Evolutionary conservation across 1,284 basidiomycete genomes (phyloP).

Genomic region (Sanghuangporus weigelae): DNA sequence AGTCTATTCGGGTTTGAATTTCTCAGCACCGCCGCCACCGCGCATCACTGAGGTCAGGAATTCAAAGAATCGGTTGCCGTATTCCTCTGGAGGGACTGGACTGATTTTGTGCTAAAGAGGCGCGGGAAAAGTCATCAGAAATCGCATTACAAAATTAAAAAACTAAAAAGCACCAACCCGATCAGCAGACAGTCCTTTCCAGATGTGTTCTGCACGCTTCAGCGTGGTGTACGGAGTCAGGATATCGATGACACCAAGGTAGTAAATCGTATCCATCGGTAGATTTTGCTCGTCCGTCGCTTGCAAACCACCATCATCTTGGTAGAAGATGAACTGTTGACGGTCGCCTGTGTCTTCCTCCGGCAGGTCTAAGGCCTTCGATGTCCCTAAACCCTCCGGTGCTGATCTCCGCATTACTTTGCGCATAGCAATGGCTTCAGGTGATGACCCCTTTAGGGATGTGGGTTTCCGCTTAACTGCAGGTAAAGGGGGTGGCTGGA

Average conservation of each 20-base stretch:
- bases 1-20: slow-evolving; percentile 48
- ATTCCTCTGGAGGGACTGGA: slow-evolving; percentile 81
- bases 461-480: slow-evolving; percentile 51
- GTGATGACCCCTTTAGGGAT: slow-evolving; percentile 50
- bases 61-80: slow-evolving; percentile 80
- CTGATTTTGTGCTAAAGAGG: slow-evolving; percentile 81
- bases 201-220: slow-evolving; percentile 87
- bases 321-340: slow-evolving; percentile 89
- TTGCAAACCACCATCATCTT: slow-evolving; percentile 91
- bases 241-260: slow-evolving; percentile 93
- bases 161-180: slow-evolving; percentile 49
- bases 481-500: slow-evolving; percentile 57
- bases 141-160: slow-evolving; percentile 4
- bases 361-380: slow-evolving; percentile 60
- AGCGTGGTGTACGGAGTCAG: slow-evolving; percentile 79
- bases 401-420: slow-evolving; percentile 83
- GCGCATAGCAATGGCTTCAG: slow-evolving; percentile 79
- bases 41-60: slow-evolving; percentile 89
- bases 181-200: slow-evolving; percentile 88
- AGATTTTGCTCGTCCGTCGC: slow-evolving; percentile 86
- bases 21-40: slow-evolving; percentile 64
- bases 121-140: not conserved
- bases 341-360: slow-evolving; percentile 69
- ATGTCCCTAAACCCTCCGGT: slow-evolving; percentile 63
- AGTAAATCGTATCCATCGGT: slow-evolving; percentile 81